phyloP scores from a whole-genome alignment of 257 asterid species.

The Misopates orontium region DNA sequence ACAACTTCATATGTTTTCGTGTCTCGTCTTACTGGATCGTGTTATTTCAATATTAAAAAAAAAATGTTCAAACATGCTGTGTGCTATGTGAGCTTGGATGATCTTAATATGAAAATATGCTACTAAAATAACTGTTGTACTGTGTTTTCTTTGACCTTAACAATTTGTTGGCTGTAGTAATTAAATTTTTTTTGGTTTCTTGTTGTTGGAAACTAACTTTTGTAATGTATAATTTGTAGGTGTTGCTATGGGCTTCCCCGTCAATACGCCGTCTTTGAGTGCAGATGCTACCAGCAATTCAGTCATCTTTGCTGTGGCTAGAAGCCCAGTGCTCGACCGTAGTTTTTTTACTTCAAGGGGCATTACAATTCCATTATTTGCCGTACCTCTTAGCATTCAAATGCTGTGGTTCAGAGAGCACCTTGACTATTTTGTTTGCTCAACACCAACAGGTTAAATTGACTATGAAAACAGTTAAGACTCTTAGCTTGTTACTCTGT shows the following conservation, averaged over 20 bases:
- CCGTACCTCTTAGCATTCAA: conserved; percentile 24
- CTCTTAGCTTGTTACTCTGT: background rate
- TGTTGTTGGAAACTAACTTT: too few relatives aligned
- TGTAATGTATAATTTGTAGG: conserved; percentile 28
- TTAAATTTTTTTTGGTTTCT: too few relatives aligned
- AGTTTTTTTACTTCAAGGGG: conserved; percentile 18
- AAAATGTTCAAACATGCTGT: too few relatives aligned
- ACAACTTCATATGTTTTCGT: too few relatives aligned
- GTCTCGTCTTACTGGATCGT: too few relatives aligned
- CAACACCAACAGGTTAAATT: conserved; percentile 23
- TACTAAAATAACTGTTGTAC: too few relatives aligned
- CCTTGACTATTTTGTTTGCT: conserved; percentile 19
- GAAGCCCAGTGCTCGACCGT: conserved; percentile 29
- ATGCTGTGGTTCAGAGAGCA: conserved; percentile 32
- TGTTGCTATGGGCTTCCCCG: conserved; percentile 23
- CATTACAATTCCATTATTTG: conserved; percentile 20
- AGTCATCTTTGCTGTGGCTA: conserved; percentile 30
- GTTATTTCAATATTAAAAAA: too few relatives aligned
- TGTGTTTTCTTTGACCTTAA: too few relatives aligned
- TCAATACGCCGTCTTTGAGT: conserved; percentile 25
- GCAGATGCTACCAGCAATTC: conserved; percentile 18
- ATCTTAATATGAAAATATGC: too few relatives aligned
- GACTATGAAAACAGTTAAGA: too few relatives aligned
- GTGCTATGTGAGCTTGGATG: too few relatives aligned
- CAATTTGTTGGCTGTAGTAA: too few relatives aligned